These are phyloP conservation scores for Cercophora scortea DNA, from an alignment of 495 filamentous ascomycete species.

Conservation along the genomic window DNA sequence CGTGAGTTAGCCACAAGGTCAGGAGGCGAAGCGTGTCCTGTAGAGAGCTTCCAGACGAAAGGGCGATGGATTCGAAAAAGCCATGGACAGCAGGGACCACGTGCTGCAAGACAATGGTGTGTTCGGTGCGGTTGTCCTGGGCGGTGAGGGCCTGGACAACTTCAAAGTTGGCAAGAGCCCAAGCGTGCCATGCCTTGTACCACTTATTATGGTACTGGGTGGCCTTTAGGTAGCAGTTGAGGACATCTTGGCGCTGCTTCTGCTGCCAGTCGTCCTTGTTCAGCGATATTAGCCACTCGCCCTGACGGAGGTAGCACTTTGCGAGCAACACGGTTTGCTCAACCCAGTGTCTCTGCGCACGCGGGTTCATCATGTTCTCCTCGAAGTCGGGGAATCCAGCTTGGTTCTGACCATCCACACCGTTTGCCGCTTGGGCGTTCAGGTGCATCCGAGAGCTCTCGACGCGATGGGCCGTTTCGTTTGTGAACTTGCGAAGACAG, in stretches of 20 bases:
- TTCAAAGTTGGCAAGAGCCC: slow-evolving; percentile 98
- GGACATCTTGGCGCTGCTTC: slow-evolving; percentile 66
- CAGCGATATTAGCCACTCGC: slow-evolving; percentile 83
- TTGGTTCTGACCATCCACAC: slow-evolving; percentile 37
- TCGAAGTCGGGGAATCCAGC: slow-evolving; percentile 55
- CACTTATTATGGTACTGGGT: slow-evolving; percentile 87
- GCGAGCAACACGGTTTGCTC: slow-evolving; percentile 75
- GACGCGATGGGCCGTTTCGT: slow-evolving; percentile 66
- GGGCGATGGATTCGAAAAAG: slow-evolving; percentile 90
- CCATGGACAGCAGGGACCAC: slow-evolving; percentile 90
- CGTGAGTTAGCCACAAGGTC: slow-evolving; percentile 94
- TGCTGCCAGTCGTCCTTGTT: slow-evolving; percentile 82
- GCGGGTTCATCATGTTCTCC: slow-evolving; percentile 34
- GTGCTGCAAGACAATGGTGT: slow-evolving; percentile 60
- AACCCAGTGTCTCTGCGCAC: slow-evolving; percentile 37
- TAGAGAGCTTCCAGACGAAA: slow-evolving; percentile 84
- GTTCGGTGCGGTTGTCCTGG: slow-evolving; percentile 45
- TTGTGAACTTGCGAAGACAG: slow-evolving; percentile 74
- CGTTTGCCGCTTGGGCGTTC: slow-evolving; percentile 46
- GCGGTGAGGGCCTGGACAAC: slow-evolving; percentile 75
- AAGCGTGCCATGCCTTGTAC: slow-evolving; percentile 99
- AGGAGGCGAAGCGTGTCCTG: slow-evolving; percentile 91
- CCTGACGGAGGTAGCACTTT: slow-evolving; percentile 90
- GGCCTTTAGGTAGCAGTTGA: slow-evolving; percentile 79
- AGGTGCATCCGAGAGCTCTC: slow-evolving; percentile 45